These are phyloP conservation scores for Heimioporus sp. DNA, from an alignment of 768 basidiomycete species.

Conservation along the genomic window DNA sequence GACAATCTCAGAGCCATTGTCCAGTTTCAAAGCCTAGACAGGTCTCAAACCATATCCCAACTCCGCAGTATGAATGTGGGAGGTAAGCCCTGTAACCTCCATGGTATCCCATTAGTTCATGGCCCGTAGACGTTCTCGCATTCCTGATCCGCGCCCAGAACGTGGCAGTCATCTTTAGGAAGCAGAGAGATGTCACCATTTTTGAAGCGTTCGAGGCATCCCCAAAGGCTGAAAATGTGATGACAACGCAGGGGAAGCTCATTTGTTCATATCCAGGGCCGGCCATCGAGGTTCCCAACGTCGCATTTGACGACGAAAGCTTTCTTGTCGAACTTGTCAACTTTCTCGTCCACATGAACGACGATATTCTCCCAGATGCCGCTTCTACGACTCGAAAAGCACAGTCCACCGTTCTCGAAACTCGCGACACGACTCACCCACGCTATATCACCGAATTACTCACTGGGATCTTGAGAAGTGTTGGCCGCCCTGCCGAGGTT, in stretches of 20 bases:
- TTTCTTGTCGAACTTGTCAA: slow-evolving; percentile 36
- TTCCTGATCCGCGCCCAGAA: slow-evolving; percentile 47
- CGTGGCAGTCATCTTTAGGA: slow-evolving; percentile 42
- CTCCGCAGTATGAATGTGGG: slow-evolving; percentile 4
- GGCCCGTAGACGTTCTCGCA: slow-evolving; percentile 32
- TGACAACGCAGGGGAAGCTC: slow-evolving; percentile 41
- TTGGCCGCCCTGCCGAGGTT: slow-evolving; percentile 30
- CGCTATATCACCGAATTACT: slow-evolving; percentile 50
- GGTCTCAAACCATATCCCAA: slow-evolving; percentile 2
- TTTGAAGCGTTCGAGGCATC: slow-evolving; percentile 50
- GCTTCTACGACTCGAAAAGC: slow-evolving; percentile 39
- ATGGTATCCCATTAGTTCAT: background rate
- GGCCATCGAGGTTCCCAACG: slow-evolving; percentile 36
- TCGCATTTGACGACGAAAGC: slow-evolving; percentile 20
- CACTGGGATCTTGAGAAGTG: slow-evolving; percentile 43
- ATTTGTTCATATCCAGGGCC: slow-evolving; percentile 46
- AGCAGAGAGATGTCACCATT: slow-evolving; percentile 22
- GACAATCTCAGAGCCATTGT: slow-evolving; percentile 16
- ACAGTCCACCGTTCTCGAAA: slow-evolving; percentile 33
- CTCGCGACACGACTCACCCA: slow-evolving; percentile 41
- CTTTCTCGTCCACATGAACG: slow-evolving; percentile 37
- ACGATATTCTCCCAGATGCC: slow-evolving; percentile 33
- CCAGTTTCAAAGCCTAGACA: slow-evolving; percentile 12
- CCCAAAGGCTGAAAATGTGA: slow-evolving; percentile 34
- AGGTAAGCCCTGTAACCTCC: background rate